These are phyloP conservation scores for Metrosideros polymorpha DNA, from an alignment of 441 rosid species.

Conservation along the genomic window DNA sequence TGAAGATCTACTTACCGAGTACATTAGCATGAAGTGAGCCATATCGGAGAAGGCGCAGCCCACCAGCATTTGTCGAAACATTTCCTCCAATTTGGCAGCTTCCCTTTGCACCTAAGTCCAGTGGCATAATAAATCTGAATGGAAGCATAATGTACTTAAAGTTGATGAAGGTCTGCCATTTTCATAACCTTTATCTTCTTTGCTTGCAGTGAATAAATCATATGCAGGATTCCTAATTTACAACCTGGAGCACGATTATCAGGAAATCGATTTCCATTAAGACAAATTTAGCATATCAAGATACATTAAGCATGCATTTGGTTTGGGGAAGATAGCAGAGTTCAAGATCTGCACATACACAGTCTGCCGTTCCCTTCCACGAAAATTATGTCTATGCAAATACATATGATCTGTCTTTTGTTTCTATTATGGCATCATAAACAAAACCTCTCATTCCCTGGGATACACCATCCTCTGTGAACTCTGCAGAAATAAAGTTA, in stretches of 20 bases:
- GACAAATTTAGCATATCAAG: not conserved
- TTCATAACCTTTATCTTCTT: not conserved
- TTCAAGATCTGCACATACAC: not conserved
- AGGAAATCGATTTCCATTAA: not conserved
- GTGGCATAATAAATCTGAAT: constrained; percentile 97
- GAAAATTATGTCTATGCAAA: not conserved
- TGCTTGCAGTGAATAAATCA: not conserved
- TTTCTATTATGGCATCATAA: not conserved
- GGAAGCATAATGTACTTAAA: constrained; percentile 29
- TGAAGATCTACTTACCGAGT: constrained; percentile 40
- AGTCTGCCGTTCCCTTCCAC: not conserved
- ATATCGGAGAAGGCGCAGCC: constrained; percentile 87
- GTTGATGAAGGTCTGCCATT: not conserved
- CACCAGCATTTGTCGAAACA: constrained; percentile 98
- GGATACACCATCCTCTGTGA: not conserved
- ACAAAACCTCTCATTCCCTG: not conserved
- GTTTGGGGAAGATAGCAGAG: not conserved
- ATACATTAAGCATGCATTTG: not conserved
- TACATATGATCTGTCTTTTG: not conserved
- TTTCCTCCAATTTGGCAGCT: constrained; percentile 99
- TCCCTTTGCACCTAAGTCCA: constrained; percentile 99
- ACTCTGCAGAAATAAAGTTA: not conserved
- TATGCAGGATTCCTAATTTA: not conserved
- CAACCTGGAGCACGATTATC: not conserved
- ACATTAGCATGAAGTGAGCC: constrained; percentile 90